phyloP scores from a whole-genome alignment of 805 yeast genomes.

The Yamadazyma phyllophila region DNA sequence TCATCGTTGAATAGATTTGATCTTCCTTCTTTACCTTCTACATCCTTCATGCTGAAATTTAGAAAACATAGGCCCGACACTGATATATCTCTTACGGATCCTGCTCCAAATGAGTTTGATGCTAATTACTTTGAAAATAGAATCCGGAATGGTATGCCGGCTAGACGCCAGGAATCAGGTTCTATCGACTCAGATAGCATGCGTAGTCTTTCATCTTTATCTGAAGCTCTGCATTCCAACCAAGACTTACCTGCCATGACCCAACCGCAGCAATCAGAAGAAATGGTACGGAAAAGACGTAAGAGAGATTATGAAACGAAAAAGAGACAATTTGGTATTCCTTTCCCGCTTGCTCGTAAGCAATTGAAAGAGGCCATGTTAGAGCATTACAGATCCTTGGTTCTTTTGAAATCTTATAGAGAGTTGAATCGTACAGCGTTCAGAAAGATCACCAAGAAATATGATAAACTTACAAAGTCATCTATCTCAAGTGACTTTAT shows the following conservation, averaged over 20 bases:
- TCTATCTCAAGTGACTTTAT: conserved; percentile 47
- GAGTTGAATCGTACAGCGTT: conserved; percentile 83
- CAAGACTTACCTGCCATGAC: background rate
- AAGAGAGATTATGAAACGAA: conserved; percentile 49
- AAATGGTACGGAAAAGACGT: conserved; percentile 22
- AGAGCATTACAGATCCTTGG: conserved; percentile 73
- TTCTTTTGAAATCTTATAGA: conserved; percentile 67
- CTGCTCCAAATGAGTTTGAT: conserved; percentile 21
- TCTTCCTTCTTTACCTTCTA: conserved; percentile 42
- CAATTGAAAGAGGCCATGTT: conserved; percentile 66
- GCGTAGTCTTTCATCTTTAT: background rate
- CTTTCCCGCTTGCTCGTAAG: conserved; percentile 63
- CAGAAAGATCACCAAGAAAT: conserved; percentile 85
- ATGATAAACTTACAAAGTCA: conserved; percentile 67
- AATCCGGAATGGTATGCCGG: conserved; percentile 31
- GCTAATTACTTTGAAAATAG: conserved; percentile 36
- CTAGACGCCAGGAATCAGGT: background rate
- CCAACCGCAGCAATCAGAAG: conserved; percentile 6
- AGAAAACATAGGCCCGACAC: conserved; percentile 7
- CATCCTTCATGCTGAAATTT: conserved; percentile 25
- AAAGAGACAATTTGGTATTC: conserved; percentile 40
- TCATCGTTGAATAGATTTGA: conserved; percentile 30
- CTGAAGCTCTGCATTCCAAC: background rate
- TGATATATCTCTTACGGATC: conserved; percentile 12
- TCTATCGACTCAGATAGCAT: conserved; percentile 9